Evolutionary conservation across 306 rosid species (phyloP), one percentile per base, ranked within the genome.

Genomic region (Cucurbita maxima): DNA sequence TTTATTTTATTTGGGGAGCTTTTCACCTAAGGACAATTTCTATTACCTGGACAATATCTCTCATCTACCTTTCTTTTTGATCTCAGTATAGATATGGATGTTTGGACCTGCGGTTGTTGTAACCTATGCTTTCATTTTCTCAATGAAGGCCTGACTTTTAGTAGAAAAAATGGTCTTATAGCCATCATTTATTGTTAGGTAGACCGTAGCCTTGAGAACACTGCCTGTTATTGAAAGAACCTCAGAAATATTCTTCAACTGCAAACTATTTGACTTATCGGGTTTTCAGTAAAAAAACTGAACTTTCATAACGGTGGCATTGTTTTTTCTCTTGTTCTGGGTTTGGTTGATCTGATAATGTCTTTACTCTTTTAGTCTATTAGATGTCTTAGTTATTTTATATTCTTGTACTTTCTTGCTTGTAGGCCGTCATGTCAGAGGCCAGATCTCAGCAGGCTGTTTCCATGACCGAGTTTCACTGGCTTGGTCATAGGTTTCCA

Each of bases 391-490:
- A 51, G 59, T 22, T 63, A 55, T 58, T 7, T 73, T 57, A 72
- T 68, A 58, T 16, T 60, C 30, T 60, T 67, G 44, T 15, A 53
- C 56, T 34, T 60, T 76, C 76, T 72, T 76, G 78, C 63, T 80
- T 86, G 53, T 81, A 95, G 99, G 99, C 92, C 84, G 97, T 88
- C 77, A 95, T 89, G 97, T 89, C 96, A 12, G 99, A 95, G 88
- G 96, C 96, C 75, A 88, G 99, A 88, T 91, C 99, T 91, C 96
- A 95, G 67, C 99, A 95, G 84, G 99, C 97, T 81, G 99, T 97
- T 64, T 91, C 99, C 77, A 88, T 95, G 99, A 91, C 97, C 13
- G 99, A 95, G 78, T 91, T 95, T 74, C 79, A 83, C 67, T 95
- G 99, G 99, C 96, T 95, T 80, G 99, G 97, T 80, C 91, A 83